These are phyloP conservation scores for Cyberlindnera suaveolens DNA, from an alignment of 805 yeast genomes.

Conservation along the genomic window DNA sequence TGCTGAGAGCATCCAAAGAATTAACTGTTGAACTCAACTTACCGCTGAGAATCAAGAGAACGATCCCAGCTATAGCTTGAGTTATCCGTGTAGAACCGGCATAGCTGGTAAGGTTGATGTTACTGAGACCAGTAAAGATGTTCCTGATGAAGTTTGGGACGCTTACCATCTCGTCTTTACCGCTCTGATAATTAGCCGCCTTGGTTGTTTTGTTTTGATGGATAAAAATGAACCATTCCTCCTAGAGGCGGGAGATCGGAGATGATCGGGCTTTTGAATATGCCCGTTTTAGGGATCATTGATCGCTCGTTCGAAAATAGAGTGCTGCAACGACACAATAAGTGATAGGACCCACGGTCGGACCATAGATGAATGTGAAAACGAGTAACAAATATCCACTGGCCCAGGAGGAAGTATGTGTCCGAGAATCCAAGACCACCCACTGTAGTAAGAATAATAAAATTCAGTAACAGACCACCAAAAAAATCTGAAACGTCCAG, in stretches of 20 bases:
- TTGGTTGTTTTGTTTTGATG: too few species aligned
- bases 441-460: constrained; percentile 16
- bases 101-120: constrained; percentile 4
- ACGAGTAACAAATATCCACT: constrained; percentile 25
- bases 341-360: constrained; percentile 35
- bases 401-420: constrained; percentile 19
- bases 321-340: constrained; percentile 29
- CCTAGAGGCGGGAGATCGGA: too few species aligned
- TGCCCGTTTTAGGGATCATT: too few species aligned
- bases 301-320: neutral
- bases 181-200: too few species aligned
- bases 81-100: constrained; percentile 5
- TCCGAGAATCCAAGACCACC: constrained; percentile 24
- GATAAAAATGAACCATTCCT: too few species aligned
- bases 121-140: constrained; percentile 7
- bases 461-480: constrained; percentile 19
- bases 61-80: constrained; percentile 3
- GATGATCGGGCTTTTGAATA: too few species aligned
- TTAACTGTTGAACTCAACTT: neutral
- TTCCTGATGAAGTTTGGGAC: constrained; percentile 4
- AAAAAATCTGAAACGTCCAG: constrained; percentile 27
- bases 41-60: constrained; percentile 4
- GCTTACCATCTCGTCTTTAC: neutral
- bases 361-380: constrained; percentile 30
- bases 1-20: too few species aligned